These are phyloP conservation scores for Xylaria sp. DNA, from an alignment of 2,329 filamentous ascomycete genomes.

Conservation along the genomic window DNA sequence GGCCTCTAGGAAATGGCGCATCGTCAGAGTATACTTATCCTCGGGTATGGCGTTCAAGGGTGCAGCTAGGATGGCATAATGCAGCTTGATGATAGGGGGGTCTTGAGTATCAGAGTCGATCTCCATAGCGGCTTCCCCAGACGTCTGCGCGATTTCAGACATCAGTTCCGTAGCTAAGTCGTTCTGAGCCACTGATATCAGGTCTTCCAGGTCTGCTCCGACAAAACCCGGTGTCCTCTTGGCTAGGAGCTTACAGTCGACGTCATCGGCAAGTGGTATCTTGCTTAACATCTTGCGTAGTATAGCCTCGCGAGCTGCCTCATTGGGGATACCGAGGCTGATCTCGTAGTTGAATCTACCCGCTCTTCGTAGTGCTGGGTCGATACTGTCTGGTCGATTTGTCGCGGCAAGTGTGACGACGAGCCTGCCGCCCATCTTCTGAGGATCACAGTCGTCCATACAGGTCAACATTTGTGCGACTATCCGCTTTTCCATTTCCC, in stretches of 20 bases:
- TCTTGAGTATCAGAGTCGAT: slow-evolving; percentile 28
- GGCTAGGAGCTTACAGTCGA: slow-evolving; percentile 77
- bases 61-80: slow-evolving; percentile 33
- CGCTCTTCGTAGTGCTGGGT: slow-evolving; percentile 74
- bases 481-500: slow-evolving; percentile 89
- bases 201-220: slow-evolving; percentile 79
- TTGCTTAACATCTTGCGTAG: slow-evolving; percentile 73
- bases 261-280: slow-evolving; percentile 66
- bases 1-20: slow-evolving; percentile 73
- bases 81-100: slow-evolving; percentile 22
- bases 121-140: slow-evolving; percentile 31
- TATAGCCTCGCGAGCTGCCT: slow-evolving; percentile 77
- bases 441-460: slow-evolving; percentile 79
- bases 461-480: slow-evolving; percentile 82
- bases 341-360: slow-evolving; percentile 84
- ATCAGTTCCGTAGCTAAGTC: slow-evolving; percentile 41
- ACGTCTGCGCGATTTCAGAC: slow-evolving; percentile 36
- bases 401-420: slow-evolving; percentile 93
- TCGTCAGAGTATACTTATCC: slow-evolving; percentile 46
- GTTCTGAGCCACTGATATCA: slow-evolving; percentile 55
- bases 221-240: slow-evolving; percentile 92
- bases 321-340: slow-evolving; percentile 85
- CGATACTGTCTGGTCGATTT: slow-evolving; percentile 83
- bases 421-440: slow-evolving; percentile 72
- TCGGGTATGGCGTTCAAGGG: slow-evolving; percentile 30